Conservation (phyloP, 768 basidiomycete species). For the Trametes meyenii region DNA sequence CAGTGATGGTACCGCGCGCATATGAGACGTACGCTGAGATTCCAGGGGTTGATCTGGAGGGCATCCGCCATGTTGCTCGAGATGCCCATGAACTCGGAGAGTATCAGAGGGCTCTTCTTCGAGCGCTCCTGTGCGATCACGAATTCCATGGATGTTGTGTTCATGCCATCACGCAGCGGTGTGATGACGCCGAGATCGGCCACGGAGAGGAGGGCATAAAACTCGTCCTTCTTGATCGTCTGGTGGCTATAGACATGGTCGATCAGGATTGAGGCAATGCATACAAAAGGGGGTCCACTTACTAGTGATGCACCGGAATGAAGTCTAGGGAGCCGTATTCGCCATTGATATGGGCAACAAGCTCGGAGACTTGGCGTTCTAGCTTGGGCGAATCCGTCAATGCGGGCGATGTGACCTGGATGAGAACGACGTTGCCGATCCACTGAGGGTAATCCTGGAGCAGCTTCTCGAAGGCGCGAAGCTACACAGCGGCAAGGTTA, state of each 20-base stretch:
- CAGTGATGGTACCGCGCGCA: not conserved
- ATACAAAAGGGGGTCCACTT: slow-evolving; percentile 37
- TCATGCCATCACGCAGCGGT: slow-evolving; percentile 96
- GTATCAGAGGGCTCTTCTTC: slow-evolving; percentile 81
- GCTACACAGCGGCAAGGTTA: slow-evolving; percentile 42
- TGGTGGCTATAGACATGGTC: slow-evolving; percentile 68
- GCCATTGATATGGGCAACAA: slow-evolving; percentile 94
- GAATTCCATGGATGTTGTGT: slow-evolving; percentile 98
- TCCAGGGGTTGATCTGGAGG: slow-evolving; percentile 94
- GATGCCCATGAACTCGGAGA: slow-evolving; percentile 99
- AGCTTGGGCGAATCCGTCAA: slow-evolving; percentile 91
- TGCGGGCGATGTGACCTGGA: slow-evolving; percentile 93
- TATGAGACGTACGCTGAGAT: slow-evolving; percentile 67
- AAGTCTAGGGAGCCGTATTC: slow-evolving; percentile 94
- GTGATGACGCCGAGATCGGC: slow-evolving; percentile 96
- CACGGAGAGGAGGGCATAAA: slow-evolving; percentile 90
- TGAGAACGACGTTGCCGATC: slow-evolving; percentile 86
- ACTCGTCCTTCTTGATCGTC: slow-evolving; percentile 96
- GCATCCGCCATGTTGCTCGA: slow-evolving; percentile 90
- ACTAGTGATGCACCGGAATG: slow-evolving; percentile 98
- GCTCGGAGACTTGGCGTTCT: slow-evolving; percentile 89
- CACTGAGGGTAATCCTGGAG: slow-evolving; percentile 93
- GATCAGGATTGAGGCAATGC: not conserved
- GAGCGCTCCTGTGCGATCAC: slow-evolving; percentile 90
- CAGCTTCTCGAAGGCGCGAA: slow-evolving; percentile 95